A percentile compares a stretch with the other conserved stretches of the same genome.
Conservation (phyloP, 768 basidiomycete genomes). For the Xerocomellus intermedius region DNA sequence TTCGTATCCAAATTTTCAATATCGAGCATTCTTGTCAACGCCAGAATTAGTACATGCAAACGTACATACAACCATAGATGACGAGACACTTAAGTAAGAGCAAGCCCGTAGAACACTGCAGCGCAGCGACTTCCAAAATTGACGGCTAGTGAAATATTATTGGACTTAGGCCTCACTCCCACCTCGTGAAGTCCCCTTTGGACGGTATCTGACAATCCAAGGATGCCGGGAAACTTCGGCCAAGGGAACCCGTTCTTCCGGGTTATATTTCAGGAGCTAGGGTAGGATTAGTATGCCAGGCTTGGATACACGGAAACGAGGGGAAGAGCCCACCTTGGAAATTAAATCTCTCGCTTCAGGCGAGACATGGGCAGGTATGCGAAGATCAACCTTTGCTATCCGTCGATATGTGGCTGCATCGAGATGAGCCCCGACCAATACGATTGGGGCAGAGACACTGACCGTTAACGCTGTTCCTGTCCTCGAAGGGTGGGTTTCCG, state of each 20-base stretch:
- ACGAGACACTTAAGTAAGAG: not conserved
- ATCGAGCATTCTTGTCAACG: not conserved
- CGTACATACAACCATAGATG: constrained; percentile 15
- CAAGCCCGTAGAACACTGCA: not conserved
- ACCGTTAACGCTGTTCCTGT: constrained; percentile 75
- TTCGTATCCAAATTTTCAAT: not conserved
- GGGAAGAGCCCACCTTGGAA: constrained; percentile 32
- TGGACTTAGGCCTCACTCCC: constrained; percentile 20
- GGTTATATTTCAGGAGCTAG: constrained; percentile 83
- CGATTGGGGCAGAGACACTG: constrained; percentile 22
- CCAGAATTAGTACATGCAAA: constrained; percentile 11
- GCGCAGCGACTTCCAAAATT: not conserved
- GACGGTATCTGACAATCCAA: constrained; percentile 76
- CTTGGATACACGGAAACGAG: not conserved
- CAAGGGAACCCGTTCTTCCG: constrained; percentile 72
- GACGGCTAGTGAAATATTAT: not conserved
- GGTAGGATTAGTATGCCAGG: constrained; percentile 11
- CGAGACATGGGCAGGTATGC: constrained; percentile 40
- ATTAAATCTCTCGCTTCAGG: constrained; percentile 48
- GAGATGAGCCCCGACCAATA: constrained; percentile 7
- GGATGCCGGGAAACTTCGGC: constrained; percentile 76
- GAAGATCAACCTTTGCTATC: constrained; percentile 84
- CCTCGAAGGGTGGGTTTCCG: constrained; percentile 86
- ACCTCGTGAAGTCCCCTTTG: constrained; percentile 41
- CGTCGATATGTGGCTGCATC: constrained; percentile 80